Conservation (phyloP, 176 grass and related monocot species). For the Zea luxurians region DNA sequence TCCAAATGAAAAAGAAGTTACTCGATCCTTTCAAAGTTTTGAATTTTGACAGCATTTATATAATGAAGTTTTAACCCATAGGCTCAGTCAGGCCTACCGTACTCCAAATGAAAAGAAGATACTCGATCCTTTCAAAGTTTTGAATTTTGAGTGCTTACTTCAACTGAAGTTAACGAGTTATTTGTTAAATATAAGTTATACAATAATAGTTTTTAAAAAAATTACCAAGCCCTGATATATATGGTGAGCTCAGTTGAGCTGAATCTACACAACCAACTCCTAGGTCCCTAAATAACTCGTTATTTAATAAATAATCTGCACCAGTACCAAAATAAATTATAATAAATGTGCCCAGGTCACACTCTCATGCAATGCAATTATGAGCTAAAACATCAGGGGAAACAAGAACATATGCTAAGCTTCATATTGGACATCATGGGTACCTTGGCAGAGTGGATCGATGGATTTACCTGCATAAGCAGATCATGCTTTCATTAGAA, state of each 20-base stretch:
- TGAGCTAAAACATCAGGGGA: not conserved
- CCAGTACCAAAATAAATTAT: not conserved
- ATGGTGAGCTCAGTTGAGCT: not conserved
- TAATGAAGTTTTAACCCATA: not conserved
- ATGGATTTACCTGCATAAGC: constrained; percentile 46
- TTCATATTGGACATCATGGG: not conserved
- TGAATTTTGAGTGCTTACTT: not conserved
- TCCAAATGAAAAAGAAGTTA: no score
- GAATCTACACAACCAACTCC: not conserved
- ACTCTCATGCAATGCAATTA: not conserved
- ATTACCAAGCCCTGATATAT: not conserved
- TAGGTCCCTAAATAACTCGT: not conserved
- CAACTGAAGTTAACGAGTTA: not conserved
- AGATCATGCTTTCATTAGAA: constrained; percentile 33
- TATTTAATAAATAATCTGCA: no score
- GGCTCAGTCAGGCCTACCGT: not conserved
- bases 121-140: not conserved
- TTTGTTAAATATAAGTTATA: not conserved
- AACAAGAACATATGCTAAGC: constrained; percentile 3
- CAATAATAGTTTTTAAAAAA: not conserved
- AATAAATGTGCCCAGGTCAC: not conserved
- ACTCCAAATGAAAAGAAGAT: not conserved
- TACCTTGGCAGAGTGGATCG: constrained; percentile 51
- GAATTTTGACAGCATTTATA: not conserved
- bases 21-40: no score